A percentile compares a stretch with the other conserved stretches of the same genome.
phyloP scores from a whole-genome alignment of 257 asterid genomes.

The Nicotiana tomentosiformis region DNA sequence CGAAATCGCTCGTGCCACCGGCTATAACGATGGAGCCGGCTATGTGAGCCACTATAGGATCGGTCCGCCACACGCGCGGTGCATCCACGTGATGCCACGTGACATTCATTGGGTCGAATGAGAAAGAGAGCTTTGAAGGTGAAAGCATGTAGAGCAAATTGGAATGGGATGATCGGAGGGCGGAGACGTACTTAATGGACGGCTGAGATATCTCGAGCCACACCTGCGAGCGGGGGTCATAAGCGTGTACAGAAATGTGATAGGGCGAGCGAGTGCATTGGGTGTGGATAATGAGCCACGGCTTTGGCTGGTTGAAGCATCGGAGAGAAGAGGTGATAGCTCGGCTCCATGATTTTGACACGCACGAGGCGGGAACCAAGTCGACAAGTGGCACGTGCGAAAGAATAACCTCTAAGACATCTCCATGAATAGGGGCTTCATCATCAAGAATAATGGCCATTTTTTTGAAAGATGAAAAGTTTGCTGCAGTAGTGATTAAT shows the following conservation, averaged over 20 bases:
- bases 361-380: constrained; percentile 45
- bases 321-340: constrained; percentile 58
- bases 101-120: constrained; percentile 46
- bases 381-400: constrained; percentile 56
- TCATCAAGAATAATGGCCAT: constrained; percentile 3
- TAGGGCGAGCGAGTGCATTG: constrained; percentile 40
- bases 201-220: constrained; percentile 49
- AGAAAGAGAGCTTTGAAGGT: constrained; percentile 43
- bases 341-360: constrained; percentile 50
- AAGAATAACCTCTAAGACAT: constrained; percentile 41
- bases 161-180: constrained; percentile 49
- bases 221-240: constrained; percentile 60
- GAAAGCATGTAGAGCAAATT: constrained; percentile 52
- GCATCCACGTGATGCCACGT: constrained; percentile 47
- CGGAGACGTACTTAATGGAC: constrained; percentile 19
- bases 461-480: not conserved
- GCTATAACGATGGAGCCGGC: constrained; percentile 51
- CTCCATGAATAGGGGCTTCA: constrained; percentile 33
- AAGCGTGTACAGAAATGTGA: constrained; percentile 34
- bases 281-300: constrained; percentile 67
- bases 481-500: not conserved
- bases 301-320: constrained; percentile 39
- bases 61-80: constrained; percentile 52
- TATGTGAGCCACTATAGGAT: constrained; percentile 61
- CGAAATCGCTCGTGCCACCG: constrained; percentile 74